Conservation (phyloP, 129 eudicot genomes). For the Flaveria trinervia region DNA sequence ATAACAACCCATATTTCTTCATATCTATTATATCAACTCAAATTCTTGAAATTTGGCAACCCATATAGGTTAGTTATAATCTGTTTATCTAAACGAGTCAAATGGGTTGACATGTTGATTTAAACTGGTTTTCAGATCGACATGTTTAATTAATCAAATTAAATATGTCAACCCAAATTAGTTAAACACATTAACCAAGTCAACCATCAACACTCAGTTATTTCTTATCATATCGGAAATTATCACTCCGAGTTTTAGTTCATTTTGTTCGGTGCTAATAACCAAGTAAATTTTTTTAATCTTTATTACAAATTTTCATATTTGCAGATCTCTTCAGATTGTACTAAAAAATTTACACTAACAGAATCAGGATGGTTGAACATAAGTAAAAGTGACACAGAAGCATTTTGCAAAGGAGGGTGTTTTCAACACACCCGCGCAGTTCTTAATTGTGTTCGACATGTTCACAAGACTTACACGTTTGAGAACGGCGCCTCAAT, state of each 20-base stretch:
- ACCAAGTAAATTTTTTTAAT: neutral
- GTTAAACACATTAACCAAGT: neutral
- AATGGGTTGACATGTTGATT: neutral
- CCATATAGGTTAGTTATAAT: neutral
- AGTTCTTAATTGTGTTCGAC: constrained; percentile 41
- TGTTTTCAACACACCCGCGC: constrained; percentile 51
- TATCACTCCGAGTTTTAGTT: neutral
- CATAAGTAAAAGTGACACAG: constrained; percentile 31
- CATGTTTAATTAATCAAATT: too few species aligned
- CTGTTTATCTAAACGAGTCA: neutral
- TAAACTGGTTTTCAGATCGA: neutral
- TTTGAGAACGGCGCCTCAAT: constrained; percentile 49
- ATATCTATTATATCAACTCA: too few species aligned
- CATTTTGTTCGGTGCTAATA: neutral
- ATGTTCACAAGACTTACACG: constrained; percentile 39
- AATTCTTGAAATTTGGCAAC: too few species aligned
- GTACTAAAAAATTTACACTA: constrained; percentile 30
- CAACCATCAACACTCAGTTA: neutral
- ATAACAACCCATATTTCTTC: too few species aligned
- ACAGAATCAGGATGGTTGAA: constrained; percentile 44
- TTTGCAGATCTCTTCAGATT: constrained; percentile 31
- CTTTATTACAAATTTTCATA: neutral
- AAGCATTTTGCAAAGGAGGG: constrained; percentile 42
- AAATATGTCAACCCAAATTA: neutral
- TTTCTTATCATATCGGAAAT: neutral